Base-by-base conservation (phyloP, 2,329 filamentous ascomycete genomes). In the Colletotrichum sp. region DNA sequence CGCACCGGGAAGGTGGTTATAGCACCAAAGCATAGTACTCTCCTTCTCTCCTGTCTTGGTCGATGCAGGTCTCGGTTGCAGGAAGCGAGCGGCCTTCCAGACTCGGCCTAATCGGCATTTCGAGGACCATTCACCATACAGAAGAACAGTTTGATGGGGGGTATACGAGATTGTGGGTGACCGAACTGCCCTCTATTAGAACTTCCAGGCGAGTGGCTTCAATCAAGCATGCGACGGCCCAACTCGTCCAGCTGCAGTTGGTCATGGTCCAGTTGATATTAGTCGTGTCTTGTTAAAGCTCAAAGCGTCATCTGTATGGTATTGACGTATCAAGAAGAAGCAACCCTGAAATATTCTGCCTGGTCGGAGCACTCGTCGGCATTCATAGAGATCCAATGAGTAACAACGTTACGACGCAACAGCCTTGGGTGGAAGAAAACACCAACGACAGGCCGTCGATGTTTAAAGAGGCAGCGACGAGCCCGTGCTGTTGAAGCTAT, bases 91-190 rank as follows among this genome's bases (percentile, higher is more conserved):
- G n/a, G 10, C 0, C n/a, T 7, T 52, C 44, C 44, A 13, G 44
- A 52, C n/a, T 52, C n/a, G 44, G n/a, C n/a, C n/a, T 21, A 8
- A 8, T 52, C 6, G 44, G n/a, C 10, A 3, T 21, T 21, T 52
- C n/a, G n/a, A 52, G 1, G 44, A 0, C n/a, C 10, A 4, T 52
- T 0, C 0, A 0, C 12, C n/a, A 52, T 21, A 5, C 10, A 52
- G 3, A 2, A 0, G n/a, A 52, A 52, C 44, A 21, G 44, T 1
- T 10, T 7, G 10, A 52, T 52, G n/a, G 12, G 10, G n/a, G n/a
- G 10, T 13, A 21, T 13, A 21, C 12, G n/a, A 52, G n/a, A 13
- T 24, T 13, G 10, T 21, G 12, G 0, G 12, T 21, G 44, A 13
- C 44, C 10, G 44, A 49, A 12, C 44, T 49, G 44, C 12, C 44